Evolutionary conservation across 1,284 basidiomycete species (phyloP).

Genomic region (Tranzscheliella williamsii): DNA sequence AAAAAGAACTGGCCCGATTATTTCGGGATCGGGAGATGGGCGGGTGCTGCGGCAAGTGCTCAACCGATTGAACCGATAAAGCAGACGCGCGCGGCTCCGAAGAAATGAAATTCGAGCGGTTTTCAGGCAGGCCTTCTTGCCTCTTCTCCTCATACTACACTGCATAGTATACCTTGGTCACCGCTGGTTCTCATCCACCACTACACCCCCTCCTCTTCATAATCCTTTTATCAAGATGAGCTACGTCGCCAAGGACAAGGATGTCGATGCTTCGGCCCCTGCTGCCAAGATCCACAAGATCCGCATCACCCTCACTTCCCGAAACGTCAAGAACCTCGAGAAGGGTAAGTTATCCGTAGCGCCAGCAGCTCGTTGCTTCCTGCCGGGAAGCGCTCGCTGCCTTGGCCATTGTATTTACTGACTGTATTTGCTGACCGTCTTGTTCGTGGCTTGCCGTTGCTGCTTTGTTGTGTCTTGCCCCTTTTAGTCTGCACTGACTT

Average conservation of each 20-base stretch:
- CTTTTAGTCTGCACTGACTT: conserved; percentile 85
- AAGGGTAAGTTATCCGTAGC: conserved; percentile 78
- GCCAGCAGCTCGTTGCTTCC: too few species aligned
- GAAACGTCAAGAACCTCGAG: conserved; percentile 97
- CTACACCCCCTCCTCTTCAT: conserved; percentile 54
- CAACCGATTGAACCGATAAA: too few species aligned
- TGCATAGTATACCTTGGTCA: conserved; percentile 61
- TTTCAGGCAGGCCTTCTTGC: too few species aligned
- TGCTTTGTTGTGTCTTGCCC: neutral
- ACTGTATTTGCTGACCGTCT: neutral
- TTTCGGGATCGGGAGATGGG: too few species aligned
- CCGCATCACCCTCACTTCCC: conserved; percentile 96
- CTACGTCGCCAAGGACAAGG: conserved; percentile 99
- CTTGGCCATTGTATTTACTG: neutral
- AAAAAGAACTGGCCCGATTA: too few species aligned
- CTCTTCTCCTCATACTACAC: conserved; percentile 30
- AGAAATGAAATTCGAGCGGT: too few species aligned
- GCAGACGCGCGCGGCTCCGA: conserved; percentile 20
- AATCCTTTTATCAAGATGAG: conserved; percentile 73
- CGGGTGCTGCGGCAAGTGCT: too few species aligned
- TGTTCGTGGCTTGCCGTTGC: too few species aligned
- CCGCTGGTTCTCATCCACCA: conserved; percentile 64
- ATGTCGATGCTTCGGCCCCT: conserved; percentile 71
- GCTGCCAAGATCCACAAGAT: conserved; percentile 98
- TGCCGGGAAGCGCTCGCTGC: too few species aligned